These are phyloP conservation scores for Melaleuca alternifolia DNA, from an alignment of 345 rosid genomes.

Conservation along the genomic window DNA sequence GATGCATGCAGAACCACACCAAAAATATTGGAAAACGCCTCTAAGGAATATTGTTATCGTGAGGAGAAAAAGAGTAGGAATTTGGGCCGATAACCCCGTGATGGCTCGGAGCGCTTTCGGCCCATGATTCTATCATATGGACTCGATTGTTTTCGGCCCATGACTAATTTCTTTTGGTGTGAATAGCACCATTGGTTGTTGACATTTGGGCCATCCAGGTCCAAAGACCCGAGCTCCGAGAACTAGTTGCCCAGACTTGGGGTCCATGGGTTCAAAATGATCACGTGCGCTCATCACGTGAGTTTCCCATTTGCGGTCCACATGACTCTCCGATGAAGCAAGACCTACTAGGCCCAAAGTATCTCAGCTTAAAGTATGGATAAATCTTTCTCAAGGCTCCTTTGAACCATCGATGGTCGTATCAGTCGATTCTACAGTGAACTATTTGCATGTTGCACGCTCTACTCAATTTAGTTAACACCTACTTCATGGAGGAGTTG, in stretches of 20 bases:
- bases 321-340: too few species aligned
- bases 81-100: not conserved
- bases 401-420: not conserved
- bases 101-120: not conserved
- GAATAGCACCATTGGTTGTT: not conserved
- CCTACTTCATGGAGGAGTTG: not conserved
- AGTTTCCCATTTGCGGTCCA: too few species aligned
- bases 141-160: not conserved
- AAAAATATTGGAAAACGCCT: not conserved
- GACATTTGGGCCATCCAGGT: not conserved
- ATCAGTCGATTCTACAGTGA: not conserved
- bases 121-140: not conserved
- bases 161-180: not conserved
- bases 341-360: too few species aligned
- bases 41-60: not conserved
- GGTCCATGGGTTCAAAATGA: too few species aligned
- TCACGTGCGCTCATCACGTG: too few species aligned
- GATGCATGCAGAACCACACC: not conserved
- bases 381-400: not conserved
- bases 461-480: too few species aligned
- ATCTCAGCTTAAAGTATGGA: not conserved
- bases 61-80: not conserved
- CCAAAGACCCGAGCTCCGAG: not conserved
- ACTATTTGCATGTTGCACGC: too few species aligned
- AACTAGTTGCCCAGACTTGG: not conserved